These are phyloP conservation scores for Acmispon strigosus DNA, from an alignment of 306 rosid genomes.

Conservation along the genomic window DNA sequence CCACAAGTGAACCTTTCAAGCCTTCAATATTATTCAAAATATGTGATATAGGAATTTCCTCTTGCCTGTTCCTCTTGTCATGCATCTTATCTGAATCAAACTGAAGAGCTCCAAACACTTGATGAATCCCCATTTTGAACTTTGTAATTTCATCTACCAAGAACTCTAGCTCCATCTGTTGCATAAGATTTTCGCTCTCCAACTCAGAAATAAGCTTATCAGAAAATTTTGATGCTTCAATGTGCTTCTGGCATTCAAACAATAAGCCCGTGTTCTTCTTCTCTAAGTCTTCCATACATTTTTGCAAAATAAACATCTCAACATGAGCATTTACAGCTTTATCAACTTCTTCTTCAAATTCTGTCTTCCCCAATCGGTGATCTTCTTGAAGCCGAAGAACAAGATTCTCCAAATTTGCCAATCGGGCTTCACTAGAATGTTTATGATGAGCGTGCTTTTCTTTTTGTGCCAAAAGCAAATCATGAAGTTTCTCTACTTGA, in stretches of 20 bases:
- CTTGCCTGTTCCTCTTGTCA: conserved; percentile 39
- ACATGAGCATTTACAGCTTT: conserved; percentile 86
- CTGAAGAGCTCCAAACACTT: conserved; percentile 66
- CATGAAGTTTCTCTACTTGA: conserved; percentile 64
- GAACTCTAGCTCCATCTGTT: conserved; percentile 79
- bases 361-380: conserved; percentile 57
- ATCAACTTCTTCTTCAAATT: conserved; percentile 81
- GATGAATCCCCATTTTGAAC: conserved; percentile 50
- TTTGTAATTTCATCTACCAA: conserved; percentile 76
- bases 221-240: conserved; percentile 69
- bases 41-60: conserved; percentile 38
- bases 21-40: conserved; percentile 59
- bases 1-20: conserved; percentile 51
- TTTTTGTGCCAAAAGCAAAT: conserved; percentile 54
- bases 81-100: conserved; percentile 33
- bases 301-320: conserved; percentile 91
- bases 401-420: conserved; percentile 56
- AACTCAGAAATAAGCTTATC: conserved; percentile 74
- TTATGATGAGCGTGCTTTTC: conserved; percentile 52
- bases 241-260: conserved; percentile 65
- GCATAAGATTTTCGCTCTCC: conserved; percentile 93
- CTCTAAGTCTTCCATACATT: conserved; percentile 87
- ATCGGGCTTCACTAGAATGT: conserved; percentile 54
- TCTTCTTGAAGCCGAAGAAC: conserved; percentile 57
- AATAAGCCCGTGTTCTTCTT: conserved; percentile 56